phyloP scores from a whole-genome alignment of 495 filamentous ascomycete species.

The Penicillium coffeae region DNA sequence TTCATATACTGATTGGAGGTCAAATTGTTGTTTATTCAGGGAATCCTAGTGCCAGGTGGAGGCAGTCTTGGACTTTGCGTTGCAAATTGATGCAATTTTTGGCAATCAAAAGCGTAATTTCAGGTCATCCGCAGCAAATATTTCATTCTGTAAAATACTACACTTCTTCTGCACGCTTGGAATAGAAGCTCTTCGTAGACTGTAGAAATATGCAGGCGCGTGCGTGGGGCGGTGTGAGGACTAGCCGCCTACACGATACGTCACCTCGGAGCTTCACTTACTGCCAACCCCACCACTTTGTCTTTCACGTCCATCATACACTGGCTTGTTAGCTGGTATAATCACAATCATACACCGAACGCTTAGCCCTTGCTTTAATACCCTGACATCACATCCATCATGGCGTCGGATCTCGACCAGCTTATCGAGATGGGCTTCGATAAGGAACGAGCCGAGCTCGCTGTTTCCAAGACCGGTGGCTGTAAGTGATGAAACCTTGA shows the following conservation, averaged over 20 bases:
- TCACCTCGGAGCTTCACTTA: constrained; percentile 20
- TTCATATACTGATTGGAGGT: too few relatives aligned
- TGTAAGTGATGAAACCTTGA: constrained; percentile 48
- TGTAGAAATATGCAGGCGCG: background rate
- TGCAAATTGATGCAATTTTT: too few relatives aligned
- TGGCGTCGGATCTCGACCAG: constrained; percentile 71
- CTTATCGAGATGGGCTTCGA: constrained; percentile 97
- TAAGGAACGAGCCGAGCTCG: constrained; percentile 70
- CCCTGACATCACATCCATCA: constrained; percentile 28
- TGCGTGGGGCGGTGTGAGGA: constrained; percentile 1
- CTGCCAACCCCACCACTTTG: constrained; percentile 4
- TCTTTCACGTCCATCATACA: background rate
- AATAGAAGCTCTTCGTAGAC: too few relatives aligned
- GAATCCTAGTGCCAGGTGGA: too few relatives aligned
- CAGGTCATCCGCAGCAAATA: too few relatives aligned
- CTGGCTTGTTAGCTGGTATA: background rate
- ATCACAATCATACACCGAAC: too few relatives aligned
- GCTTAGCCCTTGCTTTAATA: background rate
- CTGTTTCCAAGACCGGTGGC: constrained; percentile 71
- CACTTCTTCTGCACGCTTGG: too few relatives aligned
- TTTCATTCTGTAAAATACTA: too few relatives aligned
- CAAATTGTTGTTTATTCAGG: too few relatives aligned
- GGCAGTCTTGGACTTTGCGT: too few relatives aligned
- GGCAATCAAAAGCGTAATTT: too few relatives aligned
- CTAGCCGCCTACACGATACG: constrained; percentile 34